Evolutionary conservation across 2,329 filamentous ascomycete genomes (phyloP), one percentile per base, ranked within the genome.

Genomic region (Zelopaecilomyces penicillatus): DNA sequence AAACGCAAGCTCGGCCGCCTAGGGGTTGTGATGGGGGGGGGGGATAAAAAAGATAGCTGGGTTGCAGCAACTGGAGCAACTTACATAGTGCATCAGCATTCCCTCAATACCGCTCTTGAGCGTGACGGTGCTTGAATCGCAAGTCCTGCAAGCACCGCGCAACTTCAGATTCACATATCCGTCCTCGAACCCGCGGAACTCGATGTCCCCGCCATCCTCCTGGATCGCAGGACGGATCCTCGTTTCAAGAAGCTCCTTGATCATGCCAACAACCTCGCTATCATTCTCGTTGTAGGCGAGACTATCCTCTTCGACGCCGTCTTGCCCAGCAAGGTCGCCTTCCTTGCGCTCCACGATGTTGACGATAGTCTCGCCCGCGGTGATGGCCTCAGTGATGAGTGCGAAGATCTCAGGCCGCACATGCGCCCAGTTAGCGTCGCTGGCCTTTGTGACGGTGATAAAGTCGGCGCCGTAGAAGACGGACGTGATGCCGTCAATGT

Each of bases 101-200:
- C 87, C 87, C 74, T 98, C 93, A 55, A 98, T 98, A 5, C 93
- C 93, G 63, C 94, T 97, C 74, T 95, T 95, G 54, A 98, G 67
- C 30, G 93, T 98, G 32, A 96, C 90, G 0, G 93, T 97, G 63
- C 90, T 96, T 38, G 87, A 95, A 65, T 97, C 93, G 64, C 93
- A 98, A 19, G 91, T 97, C 53, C 93, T 76, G 66, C 93, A 98
- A 19, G 93, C 93, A 11, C 93, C 93, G 40, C 91, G 76, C 57
- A 98, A 68, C 74, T 95, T 96, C 57, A 95, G 63, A 56, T 80
- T 63, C n/a, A 95, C 93, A 50, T 84, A 78, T 0, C 93, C 93
- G 31, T 67, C 77, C 54, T 89, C 78, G 57, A 97, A 97, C 1
- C 91, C 91, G 12, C 87, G 75, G 63, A 91, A 94, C 64, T 98